Base-by-base conservation (phyloP, 768 basidiomycete species). In the Mycena latifolia region DNA sequence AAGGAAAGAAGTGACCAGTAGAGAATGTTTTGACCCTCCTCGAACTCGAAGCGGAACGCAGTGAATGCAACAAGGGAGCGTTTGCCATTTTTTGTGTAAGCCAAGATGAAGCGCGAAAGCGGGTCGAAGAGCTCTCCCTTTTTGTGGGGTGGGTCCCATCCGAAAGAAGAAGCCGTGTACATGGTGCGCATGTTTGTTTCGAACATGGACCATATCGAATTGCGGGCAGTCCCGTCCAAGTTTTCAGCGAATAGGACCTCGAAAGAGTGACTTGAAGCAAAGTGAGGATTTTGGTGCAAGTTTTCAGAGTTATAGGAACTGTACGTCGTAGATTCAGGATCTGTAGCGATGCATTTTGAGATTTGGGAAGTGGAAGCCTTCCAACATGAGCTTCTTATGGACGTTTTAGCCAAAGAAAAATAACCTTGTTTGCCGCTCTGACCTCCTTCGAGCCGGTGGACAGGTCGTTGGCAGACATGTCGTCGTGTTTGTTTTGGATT, bases 1-100 rank as follows among this genome's bases (percentile, higher is more conserved):
- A 33, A 43, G 29, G 45, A 39, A 41, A 45, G 31, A 22, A 46
- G 41, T 24, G 48, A 93, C 93, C 92, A 94, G 73, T 95, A 95
- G 4, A 93, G 54, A 4, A 92, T 76, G 61, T 87, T 77, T 64
- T 87, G 82, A 6, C 79, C 80, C 11, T 86, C 82, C 67, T 95
- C 94, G 29, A 79, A 73, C 60, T 94, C 93, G 64, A 95, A 95
- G 1, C 93, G 87, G 74, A 94, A 94, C 78, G 88, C 87, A 18
- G 82, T 70, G 64, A 81, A 88, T 1, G 81, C 85, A 31, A 79
- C 66, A 27, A 83, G 41, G 15, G 62, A 47, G 27, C 22, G 33
- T 10, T 24, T 35, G 24, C 12, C 69, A 55, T 69, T 67, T 31
- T 41, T 64, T 18, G 71, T 61, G 25, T 71, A 72, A 39, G 84